Evolutionary conservation across 768 basidiomycete species (phyloP), one percentile per base, ranked within the genome.

Genomic region (Tremella yokohamensis): DNA sequence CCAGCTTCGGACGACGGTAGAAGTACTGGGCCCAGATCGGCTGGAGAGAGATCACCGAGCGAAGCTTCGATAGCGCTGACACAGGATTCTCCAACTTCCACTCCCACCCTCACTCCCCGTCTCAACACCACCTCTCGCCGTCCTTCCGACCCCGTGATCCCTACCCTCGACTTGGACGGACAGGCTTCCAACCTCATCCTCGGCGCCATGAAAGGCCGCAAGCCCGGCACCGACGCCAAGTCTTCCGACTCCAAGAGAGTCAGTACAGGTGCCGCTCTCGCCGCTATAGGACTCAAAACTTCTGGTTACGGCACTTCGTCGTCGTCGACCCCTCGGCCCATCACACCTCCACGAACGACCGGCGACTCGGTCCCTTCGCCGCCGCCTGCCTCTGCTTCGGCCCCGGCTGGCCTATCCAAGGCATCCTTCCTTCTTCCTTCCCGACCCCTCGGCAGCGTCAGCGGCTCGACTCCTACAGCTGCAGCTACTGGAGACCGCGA

Each of bases 391-490:
- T 18, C 42, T 22, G 22, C 22, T 22, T 18, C n/a, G 22, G 22
- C 42, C 7, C 15, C 42, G 6, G 29, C 29, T n/a, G n/a, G n/a
- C 29, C 6, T 34, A 34, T 34, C 29, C 29, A 45, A 45, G 22
- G n/a, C 42, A 6, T 45, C 42, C 6, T 18, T 45, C 42, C 42
- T 45, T 16, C 42, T 45, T 45, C 42, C 42, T 45, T 45, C 42
- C n/a, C n/a, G 22, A 6, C 42, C 42, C 4, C n/a, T 45, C 15
- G 42, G 42, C n/a, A 45, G 42, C 15, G 66, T 70, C 16, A 65
- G 62, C 40, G 65, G 45, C 18, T 50, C 42, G 25, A 81, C 50
- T 58, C 59, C 44, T 68, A 52, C 25, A 37, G 65, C 40, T 63
- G 29, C 29, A 34, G 4, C 29, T 11, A n/a, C n/a, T n/a, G n/a